Evolutionary conservation across 2,329 filamentous ascomycete genomes (phyloP), one percentile per base, ranked within the genome.

Genomic region (Thelonectria discophora): DNA sequence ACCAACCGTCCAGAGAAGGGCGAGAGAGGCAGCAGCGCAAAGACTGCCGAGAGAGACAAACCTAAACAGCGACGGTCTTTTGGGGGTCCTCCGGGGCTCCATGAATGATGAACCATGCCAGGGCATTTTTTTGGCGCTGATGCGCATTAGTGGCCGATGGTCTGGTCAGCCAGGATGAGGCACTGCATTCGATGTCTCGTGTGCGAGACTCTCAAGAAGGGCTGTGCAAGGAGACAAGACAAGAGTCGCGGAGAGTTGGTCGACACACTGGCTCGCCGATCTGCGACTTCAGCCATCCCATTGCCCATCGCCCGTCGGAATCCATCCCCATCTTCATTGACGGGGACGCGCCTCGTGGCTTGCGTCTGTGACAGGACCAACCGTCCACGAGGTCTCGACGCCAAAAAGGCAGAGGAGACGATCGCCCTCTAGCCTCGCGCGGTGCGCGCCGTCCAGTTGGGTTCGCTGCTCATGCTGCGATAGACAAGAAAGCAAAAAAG

Each of bases 71-170:
- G 24, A 24, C 24, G 24, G 24, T 24, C 24, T 7, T 24, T 24
- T 39, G 12, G 17, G 18, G 57, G 37, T 55, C 50, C 51, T 46
- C 48, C 51, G 46, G 18, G 37, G 39, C 24, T 34, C 58, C 58
- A 51, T 60, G 52, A 51, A 53, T 48, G 49, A 66, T 68, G 65
- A 51, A 53, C 52, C 52, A 66, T 68, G 65, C 57, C 65, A 66
- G 59, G 66, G 58, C 55, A 63, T 15, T 63, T 61, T 63, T 61
- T 24, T 65, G 57, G 57, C 69, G 65, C 62, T 65, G 59, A 63
- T 70, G 64, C 64, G 62, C 64, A 63, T 70, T 62, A 64, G 59
- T 64, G 69, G 66, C 63, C 57, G 62, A 58, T 60, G 61, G 55
- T 60, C 57, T 53, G 54, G 60, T 45, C 43, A 48, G 47, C 58